Percentiles rank a stretch among this genome's conserved stretches.
These are phyloP conservation scores for Tetracladium setigerum DNA, from an alignment of 495 filamentous ascomycete genomes.

Conservation along the genomic window DNA sequence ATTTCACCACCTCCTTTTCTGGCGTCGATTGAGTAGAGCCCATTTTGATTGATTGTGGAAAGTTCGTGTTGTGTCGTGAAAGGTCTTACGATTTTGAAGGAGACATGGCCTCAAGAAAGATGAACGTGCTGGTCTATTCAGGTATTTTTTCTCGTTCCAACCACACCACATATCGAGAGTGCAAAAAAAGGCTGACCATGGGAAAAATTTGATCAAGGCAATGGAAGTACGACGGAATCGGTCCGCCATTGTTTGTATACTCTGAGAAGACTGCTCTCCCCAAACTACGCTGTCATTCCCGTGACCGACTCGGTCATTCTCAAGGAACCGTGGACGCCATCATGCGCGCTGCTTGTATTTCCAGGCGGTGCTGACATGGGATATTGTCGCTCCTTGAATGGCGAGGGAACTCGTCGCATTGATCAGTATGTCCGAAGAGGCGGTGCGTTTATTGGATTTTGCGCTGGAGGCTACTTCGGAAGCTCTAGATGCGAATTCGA, in stretches of 20 bases:
- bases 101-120: constrained; percentile 32
- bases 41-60: neutral
- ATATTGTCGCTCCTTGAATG: constrained; percentile 85
- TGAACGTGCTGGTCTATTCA: constrained; percentile 85
- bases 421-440: constrained; percentile 78
- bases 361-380: constrained; percentile 93
- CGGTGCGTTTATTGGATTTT: constrained; percentile 82
- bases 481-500: constrained; percentile 80
- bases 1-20: constrained; percentile 39
- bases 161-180: neutral
- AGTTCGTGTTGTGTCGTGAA: neutral
- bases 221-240: constrained; percentile 78
- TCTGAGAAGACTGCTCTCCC: constrained; percentile 81
- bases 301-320: constrained; percentile 70
- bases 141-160: constrained; percentile 38
- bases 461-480: constrained; percentile 93
- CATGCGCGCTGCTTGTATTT: constrained; percentile 84
- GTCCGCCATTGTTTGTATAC: constrained; percentile 85
- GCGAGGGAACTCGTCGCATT: constrained; percentile 78
- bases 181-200: neutral
- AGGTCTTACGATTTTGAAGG: neutral
- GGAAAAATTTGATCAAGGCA: constrained; percentile 45
- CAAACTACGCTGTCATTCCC: constrained; percentile 87
- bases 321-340: constrained; percentile 84
- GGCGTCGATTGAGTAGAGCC: constrained; percentile 1